These are phyloP conservation scores for Globisporangium barbulae DNA, from an alignment of 352 stramenopile genomes.

Conservation along the genomic window DNA sequence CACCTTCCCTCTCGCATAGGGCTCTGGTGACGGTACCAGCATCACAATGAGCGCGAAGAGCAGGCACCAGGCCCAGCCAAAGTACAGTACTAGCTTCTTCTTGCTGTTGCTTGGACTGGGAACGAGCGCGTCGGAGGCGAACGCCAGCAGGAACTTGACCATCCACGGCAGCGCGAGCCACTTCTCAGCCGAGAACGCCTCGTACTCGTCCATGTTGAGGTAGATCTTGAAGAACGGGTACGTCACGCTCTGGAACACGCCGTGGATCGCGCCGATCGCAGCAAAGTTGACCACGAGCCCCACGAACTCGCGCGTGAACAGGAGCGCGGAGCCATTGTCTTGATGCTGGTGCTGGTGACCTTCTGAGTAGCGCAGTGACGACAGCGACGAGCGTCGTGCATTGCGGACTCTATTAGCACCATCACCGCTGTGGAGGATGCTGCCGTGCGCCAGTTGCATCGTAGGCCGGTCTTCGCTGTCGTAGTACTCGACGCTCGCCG, in stretches of 20 bases:
- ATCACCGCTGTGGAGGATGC: not conserved
- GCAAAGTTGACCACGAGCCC: slow-evolving; percentile 58
- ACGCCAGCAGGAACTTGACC: slow-evolving; percentile 48
- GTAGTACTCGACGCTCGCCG: slow-evolving; percentile 5
- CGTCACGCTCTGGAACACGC: slow-evolving; percentile 46
- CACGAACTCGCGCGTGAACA: slow-evolving; percentile 37
- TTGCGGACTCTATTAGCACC: not conserved
- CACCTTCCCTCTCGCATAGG: slow-evolving; percentile 34
- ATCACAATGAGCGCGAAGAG: slow-evolving; percentile 43
- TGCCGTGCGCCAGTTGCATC: slow-evolving; percentile 2
- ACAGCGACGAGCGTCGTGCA: slow-evolving; percentile 4
- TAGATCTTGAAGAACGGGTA: slow-evolving; percentile 77
- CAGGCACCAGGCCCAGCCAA: slow-evolving; percentile 44
- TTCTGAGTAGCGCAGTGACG: not conserved
- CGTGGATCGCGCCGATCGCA: slow-evolving; percentile 44
- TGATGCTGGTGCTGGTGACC: not conserved
- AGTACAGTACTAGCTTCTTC: slow-evolving; percentile 11
- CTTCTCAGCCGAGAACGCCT: slow-evolving; percentile 44
- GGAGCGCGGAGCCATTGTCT: slow-evolving; percentile 4
- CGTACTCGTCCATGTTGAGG: slow-evolving; percentile 70
- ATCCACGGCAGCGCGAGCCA: slow-evolving; percentile 59
- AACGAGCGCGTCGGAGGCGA: slow-evolving; percentile 44
- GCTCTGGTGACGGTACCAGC: slow-evolving; percentile 27
- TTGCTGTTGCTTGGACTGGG: not conserved
- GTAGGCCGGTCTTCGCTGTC: slow-evolving; percentile 4